Evolutionary conservation across 2,329 filamentous ascomycete species (phyloP), one percentile per base, ranked within the genome.

Genomic region (Ceratocystis huliohia): DNA sequence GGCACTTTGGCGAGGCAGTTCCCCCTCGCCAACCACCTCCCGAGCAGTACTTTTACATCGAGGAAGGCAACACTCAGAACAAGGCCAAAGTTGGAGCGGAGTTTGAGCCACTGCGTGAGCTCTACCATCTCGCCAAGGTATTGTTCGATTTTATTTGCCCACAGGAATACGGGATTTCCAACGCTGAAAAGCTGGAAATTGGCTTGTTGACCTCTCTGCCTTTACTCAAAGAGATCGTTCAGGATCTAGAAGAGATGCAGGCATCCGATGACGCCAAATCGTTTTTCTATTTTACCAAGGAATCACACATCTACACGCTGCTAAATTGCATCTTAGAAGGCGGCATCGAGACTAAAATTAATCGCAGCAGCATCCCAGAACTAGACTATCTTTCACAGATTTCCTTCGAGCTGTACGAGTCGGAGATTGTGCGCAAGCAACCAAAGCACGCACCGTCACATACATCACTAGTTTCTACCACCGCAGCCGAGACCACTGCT

Each of bases 211-310:
- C 94, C 0, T 96, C 92, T 13, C 79, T 99, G 61, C 95, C 94
- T 1, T 81, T 99, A 17, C 84, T 99, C 59, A 95, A 95, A 75
- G 94, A 99, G 76, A 96, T 99, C 71, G 94, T 99, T 5, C 88
- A 92, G 73, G 93, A 99, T 72, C 82, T 99, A 1, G 95, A 99
- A 77, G 92, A 97, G 76, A 91, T 97, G 76, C 94, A 99, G 76
- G 93, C 94, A 2, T 95, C 90, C 0, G 88, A 93, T 65, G 89
- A 95, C 70, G 91, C 92, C 57, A 96, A 96, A 74, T 93, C 88
- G 1, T 97, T 97, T 79, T 90, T 97, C 77, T 99, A 99, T 78
- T 99, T 99, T 76, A 99, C 94, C 69, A 99, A 99, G 76, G 94
- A 99, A 76, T 96, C 91, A 0, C 94, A 99, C 75, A 96, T 99